Evolutionary conservation across 1,139 yeast species (phyloP).

Genomic region (Pichia sp.): DNA sequence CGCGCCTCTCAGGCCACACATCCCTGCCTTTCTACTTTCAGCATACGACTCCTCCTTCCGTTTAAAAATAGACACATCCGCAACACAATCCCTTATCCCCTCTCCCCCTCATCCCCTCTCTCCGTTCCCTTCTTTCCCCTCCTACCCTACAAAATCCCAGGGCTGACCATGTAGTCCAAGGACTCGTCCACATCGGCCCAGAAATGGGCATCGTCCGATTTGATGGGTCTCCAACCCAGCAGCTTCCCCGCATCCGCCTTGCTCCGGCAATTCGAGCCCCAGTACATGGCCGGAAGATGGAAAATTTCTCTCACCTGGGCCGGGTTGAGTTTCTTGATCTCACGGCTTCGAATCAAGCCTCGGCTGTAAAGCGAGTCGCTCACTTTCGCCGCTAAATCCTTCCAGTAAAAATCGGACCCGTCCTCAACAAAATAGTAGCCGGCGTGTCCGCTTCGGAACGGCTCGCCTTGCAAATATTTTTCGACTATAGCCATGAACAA

Average conservation of each 20-base stretch:
- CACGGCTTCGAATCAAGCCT: neutral
- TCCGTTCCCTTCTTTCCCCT: neutral
- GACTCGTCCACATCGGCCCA: slow-evolving; percentile 3
- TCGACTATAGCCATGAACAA: slow-evolving; percentile 1
- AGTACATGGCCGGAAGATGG: slow-evolving; percentile 3
- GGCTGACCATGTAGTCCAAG: neutral
- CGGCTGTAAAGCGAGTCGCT: neutral
- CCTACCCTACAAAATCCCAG: neutral
- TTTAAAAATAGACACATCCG: neutral
- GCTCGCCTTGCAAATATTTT: neutral
- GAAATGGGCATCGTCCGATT: slow-evolving; percentile 1
- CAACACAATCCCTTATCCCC: neutral
- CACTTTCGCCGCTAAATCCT: neutral
- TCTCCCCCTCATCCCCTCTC: neutral
- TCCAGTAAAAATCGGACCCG: slow-evolving; percentile 4
- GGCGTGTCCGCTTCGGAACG: neutral
- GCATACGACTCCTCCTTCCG: neutral
- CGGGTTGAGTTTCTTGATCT: neutral
- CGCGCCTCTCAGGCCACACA: neutral
- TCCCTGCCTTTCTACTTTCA: no score
- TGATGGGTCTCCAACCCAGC: slow-evolving; percentile 5
- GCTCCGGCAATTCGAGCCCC: slow-evolving; percentile 10
- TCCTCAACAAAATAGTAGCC: slow-evolving; percentile 7
- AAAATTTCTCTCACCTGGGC: neutral
- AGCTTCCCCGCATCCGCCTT: neutral